These are phyloP conservation scores for Begonia masoniana DNA, from an alignment of 306 rosid species.

Conservation along the genomic window DNA sequence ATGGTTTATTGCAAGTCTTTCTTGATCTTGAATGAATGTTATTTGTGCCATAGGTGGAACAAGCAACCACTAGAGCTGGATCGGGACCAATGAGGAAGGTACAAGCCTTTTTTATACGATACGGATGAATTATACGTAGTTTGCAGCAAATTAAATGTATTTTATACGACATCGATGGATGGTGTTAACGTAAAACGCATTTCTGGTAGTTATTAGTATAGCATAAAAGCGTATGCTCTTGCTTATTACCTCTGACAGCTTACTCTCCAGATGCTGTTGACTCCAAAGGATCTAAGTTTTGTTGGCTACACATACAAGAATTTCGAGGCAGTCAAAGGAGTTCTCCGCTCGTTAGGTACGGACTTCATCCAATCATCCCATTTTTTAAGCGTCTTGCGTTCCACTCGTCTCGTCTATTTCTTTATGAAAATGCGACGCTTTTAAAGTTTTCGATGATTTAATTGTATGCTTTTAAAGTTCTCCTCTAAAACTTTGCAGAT, in stretches of 20 bases:
- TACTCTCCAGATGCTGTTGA: conserved; percentile 46
- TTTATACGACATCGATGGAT: too few species aligned
- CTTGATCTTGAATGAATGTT: conserved; percentile 12
- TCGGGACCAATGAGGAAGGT: conserved; percentile 84
- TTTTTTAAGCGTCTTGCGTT: conserved; percentile 1
- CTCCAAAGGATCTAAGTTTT: conserved; percentile 83
- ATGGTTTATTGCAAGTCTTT: not conserved
- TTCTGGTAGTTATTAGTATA: not conserved
- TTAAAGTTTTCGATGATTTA: too few species aligned
- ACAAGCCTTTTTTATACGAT: not conserved
- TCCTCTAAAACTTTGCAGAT: too few species aligned
- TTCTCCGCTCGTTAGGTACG: conserved; percentile 41
- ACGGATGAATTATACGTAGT: too few species aligned
- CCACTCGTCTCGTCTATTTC: too few species aligned
- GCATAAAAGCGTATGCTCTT: too few species aligned
- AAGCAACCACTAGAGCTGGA: conserved; percentile 52
- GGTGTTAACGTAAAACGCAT: not conserved
- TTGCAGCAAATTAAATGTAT: too few species aligned
- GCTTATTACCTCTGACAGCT: not conserved
- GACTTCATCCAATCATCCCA: conserved; percentile 7
- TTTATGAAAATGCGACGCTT: too few species aligned
- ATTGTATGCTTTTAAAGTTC: too few species aligned
- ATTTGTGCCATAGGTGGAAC: conserved; percentile 45
- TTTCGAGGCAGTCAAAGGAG: conserved; percentile 80
- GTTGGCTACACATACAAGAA: conserved; percentile 96